Base-by-base conservation (phyloP, 306 rosid species). In the Rubus idaeus region DNA sequence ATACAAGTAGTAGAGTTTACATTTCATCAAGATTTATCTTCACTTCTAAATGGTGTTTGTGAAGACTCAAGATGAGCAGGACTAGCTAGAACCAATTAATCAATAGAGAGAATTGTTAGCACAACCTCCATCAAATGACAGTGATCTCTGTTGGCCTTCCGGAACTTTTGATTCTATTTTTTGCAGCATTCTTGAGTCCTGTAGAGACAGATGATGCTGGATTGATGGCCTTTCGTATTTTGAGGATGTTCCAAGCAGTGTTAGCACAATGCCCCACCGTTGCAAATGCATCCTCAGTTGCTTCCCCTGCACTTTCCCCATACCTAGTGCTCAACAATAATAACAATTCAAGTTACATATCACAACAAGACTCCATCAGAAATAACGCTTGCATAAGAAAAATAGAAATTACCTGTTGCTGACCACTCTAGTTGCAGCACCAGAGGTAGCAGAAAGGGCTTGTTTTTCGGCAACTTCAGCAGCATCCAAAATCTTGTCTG, bases 401-500 rank as follows among this genome's bases (percentile, higher is more conserved):
- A 18, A 16, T 30, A 1, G n/a, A 16, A 39, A 35, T 62, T 81
- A 92, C 97, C 98, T 93, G 57, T 89, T 79, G 53, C 93, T 67
- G 76, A 95, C 92, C 83, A 80, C 62, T 83, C 90, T 89, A 3
- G 91, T 82, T 45, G 96, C 79, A 51, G 96, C 93, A 44, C 68
- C 68, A 58, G 97, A 88, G 49, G 98, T 95, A 51, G 97, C 97
- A 26, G 87, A 66, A 70, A 95, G 60, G 20, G 93, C 83, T 86
- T 95, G 99, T 75, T 87, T 90, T 67, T 95, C 99, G 39, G 97
- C 99, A 21, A 88, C 93, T 86, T 95, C 99, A 74, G 88, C 96
- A 58, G 99, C 99, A 78, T 92, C 99, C 21, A 95, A 80, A 68
- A 92, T 86, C 84, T 87, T 90, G 84, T 95, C 97, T 95, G 87